A percentile compares a stretch with the other conserved stretches of the same genome.
These are phyloP conservation scores for Botrytis galanthina DNA, from an alignment of 2,329 filamentous ascomycete genomes.

Conservation along the genomic window DNA sequence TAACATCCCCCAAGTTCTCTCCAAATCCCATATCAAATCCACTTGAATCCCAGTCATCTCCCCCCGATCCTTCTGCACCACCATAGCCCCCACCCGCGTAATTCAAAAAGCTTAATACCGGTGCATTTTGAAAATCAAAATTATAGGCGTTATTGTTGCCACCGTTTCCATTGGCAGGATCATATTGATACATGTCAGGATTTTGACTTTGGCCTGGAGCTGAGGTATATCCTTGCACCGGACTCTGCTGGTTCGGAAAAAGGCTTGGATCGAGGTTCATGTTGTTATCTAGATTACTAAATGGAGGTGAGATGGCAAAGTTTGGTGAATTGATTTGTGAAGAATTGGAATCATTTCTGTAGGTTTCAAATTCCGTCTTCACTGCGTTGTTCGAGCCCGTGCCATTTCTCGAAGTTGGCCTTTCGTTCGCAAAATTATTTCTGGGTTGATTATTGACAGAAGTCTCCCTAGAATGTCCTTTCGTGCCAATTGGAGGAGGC, in stretches of 20 bases:
- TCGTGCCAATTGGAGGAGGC: background rate
- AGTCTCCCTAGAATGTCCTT: background rate
- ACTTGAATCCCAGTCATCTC: conserved; percentile 20
- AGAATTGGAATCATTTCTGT: conserved; percentile 4
- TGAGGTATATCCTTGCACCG: background rate
- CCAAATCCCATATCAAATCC: conserved; percentile 25
- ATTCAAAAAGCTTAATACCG: conserved; percentile 35
- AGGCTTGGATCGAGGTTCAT: conserved; percentile 18
- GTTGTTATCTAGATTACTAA: conserved; percentile 16
- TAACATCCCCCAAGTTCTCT: conserved; percentile 29
- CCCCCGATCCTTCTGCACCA: conserved; percentile 23
- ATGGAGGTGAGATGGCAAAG: conserved; percentile 28
- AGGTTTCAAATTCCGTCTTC: conserved; percentile 26
- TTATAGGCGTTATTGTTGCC: conserved; percentile 5
- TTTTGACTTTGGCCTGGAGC: background rate
- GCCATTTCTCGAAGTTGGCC: conserved; percentile 6
- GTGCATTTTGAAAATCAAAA: conserved; percentile 28
- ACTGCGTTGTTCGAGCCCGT: background rate
- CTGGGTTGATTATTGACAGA: background rate
- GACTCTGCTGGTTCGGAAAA: conserved; percentile 20
- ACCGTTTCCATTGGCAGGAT: background rate
- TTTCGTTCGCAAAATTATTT: background rate
- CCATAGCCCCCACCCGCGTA: conserved; percentile 24
- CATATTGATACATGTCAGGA: conserved; percentile 29
- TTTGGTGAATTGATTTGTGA: conserved; percentile 8